Evolutionary conservation across 169 alveolate species (phyloP), one percentile per base, ranked within the genome.

Genomic region (Plasmodium ovale): DNA sequence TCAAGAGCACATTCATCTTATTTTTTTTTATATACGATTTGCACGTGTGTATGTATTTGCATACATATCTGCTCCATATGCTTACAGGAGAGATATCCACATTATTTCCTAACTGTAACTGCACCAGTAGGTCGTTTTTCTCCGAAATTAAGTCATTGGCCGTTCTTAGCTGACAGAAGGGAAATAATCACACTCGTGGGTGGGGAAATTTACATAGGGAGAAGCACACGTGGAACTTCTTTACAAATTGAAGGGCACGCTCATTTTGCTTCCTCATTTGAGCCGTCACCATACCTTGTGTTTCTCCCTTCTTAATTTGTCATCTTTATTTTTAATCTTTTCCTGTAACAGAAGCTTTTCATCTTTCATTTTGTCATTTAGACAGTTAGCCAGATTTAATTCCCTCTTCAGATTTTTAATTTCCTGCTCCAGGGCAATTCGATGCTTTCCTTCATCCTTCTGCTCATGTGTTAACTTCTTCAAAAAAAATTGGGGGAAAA

Each of bases 311-410:
- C 54, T 60, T 60, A 47, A 19, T 37, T 77, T 60, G 16, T 64
- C 29, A 21, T 35, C 31, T 29, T 77, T 42, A 14, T 62, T 19
- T 64, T 77, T 60, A 29, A 77, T 60, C 16, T 35, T 60, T 27
- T 77, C 88, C 64, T 60, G 64, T 37, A 77, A 35, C 12, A 33
- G 65, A 21, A 53, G 27, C 35, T 77, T 42, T 39, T 77, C 88
- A 54, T 60, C 27, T n/a, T 60, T 77, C 62, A 77, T 77, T 77
- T 77, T 77, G 5, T 60, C 77, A 37, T 77, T 77, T 53, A 64
- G 19, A 16, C 68, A 42, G 29, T 60, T 77, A 37, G 54, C 70
- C 21, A 62, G n/a, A 54, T 77, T 77, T 51, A 77, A 64, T 77
- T 77, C 88, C 16, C 54, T 77, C 56, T 60, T 77, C 31, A 77